These are phyloP conservation scores for Suillus bovinus DNA, from an alignment of 768 basidiomycete genomes.

Conservation along the genomic window DNA sequence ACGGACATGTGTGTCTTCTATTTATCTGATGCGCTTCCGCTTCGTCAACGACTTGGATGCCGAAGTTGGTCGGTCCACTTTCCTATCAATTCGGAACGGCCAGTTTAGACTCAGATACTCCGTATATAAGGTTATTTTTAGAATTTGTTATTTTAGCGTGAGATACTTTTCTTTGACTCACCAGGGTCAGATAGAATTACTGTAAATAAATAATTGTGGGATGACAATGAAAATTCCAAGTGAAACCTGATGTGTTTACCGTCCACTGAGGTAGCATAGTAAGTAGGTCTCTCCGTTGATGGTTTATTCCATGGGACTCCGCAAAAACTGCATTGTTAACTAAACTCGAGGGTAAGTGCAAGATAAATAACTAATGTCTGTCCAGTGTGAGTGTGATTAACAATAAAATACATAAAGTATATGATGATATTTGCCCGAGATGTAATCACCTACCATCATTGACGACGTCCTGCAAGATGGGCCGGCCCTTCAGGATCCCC, in stretches of 20 bases:
- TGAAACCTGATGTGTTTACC: no score
- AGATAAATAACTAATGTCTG: background rate
- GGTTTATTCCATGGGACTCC: no score
- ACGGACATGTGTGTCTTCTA: background rate
- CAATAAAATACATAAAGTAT: background rate
- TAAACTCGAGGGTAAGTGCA: background rate
- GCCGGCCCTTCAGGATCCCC: conserved; percentile 55
- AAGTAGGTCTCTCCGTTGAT: no score
- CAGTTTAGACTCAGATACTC: background rate
- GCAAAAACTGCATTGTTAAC: no score
- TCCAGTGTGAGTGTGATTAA: background rate
- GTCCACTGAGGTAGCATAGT: no score
- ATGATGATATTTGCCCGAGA: conserved; percentile 43
- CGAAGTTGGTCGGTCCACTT: background rate
- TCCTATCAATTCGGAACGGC: background rate
- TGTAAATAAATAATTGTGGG: no score
- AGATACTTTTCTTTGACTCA: no score
- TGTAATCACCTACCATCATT: conserved; percentile 37
- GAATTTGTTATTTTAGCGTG: no score
- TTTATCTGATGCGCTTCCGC: no score
- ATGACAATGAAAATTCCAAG: no score
- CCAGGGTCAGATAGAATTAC: no score
- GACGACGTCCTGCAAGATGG: conserved; percentile 61
- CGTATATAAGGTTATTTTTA: no score
- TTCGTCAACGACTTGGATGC: background rate